These are phyloP conservation scores for Apostasia shenzhenica DNA, from an alignment of 106 monocot species.

Conservation along the genomic window DNA sequence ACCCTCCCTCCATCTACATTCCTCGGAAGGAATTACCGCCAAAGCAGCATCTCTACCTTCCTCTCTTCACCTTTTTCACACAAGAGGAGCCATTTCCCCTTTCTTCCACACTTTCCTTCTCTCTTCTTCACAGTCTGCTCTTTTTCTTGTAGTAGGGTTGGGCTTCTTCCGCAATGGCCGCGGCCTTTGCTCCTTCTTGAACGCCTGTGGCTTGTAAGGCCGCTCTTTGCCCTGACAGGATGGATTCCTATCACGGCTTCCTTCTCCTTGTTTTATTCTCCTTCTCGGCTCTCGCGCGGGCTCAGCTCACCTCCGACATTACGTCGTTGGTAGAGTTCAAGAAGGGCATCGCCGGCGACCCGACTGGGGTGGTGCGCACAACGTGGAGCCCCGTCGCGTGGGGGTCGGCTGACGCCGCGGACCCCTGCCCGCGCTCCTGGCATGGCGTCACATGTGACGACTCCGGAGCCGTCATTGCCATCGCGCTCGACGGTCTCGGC, in stretches of 20 bases:
- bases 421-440: slow-evolving; percentile 12
- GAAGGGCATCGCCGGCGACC: slow-evolving; percentile 54
- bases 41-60: not conserved
- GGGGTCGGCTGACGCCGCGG: slow-evolving; percentile 5
- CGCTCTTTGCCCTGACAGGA: too few relatives aligned
- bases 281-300: not conserved
- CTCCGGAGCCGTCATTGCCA: slow-evolving; percentile 29
- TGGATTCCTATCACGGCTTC: not conserved
- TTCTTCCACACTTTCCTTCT: not conserved
- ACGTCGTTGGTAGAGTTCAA: slow-evolving; percentile 74
- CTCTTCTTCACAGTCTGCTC: too few relatives aligned
- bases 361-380: slow-evolving; percentile 26
- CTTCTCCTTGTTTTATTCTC: slow-evolving; percentile 1
- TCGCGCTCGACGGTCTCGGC: slow-evolving; percentile 44
- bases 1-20: too few relatives aligned
- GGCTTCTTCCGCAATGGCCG: too few relatives aligned
- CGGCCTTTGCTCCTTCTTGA: too few relatives aligned
- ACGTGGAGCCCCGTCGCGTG: slow-evolving; percentile 33
- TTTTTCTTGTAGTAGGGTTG: too few relatives aligned
- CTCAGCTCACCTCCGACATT: slow-evolving; percentile 28
- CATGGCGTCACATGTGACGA: slow-evolving; percentile 44
- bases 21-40: too few relatives aligned
- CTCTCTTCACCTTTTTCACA: not conserved
- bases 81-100: not conserved
- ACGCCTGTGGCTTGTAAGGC: too few relatives aligned